A percentile compares a stretch with the other conserved stretches of the same genome.
Evolutionary conservation across 257 asterid genomes (phyloP).

Genomic region (Datura wrightii): DNA sequence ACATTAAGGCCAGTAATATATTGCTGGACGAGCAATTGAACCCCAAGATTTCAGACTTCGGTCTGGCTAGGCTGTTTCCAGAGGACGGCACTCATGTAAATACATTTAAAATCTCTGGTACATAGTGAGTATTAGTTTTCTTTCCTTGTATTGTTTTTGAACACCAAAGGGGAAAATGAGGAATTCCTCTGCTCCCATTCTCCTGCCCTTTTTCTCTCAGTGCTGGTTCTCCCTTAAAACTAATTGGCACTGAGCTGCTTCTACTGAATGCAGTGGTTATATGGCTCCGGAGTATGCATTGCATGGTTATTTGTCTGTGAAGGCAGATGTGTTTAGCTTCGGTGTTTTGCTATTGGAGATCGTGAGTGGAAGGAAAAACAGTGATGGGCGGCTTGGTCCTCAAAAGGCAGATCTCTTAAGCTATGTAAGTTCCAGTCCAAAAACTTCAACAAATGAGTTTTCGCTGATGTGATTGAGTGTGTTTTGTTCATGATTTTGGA

Average conservation of each 20-base stretch:
- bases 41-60: constrained; percentile 92
- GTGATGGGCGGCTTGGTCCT: constrained; percentile 52
- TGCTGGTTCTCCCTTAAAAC: not conserved
- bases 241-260: constrained; percentile 15
- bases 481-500: not conserved
- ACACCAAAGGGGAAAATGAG: not conserved
- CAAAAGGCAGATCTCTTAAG: constrained; percentile 71
- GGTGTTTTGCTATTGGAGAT: constrained; percentile 84
- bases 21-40: constrained; percentile 72
- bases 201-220: constrained; percentile 19
- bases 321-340: constrained; percentile 86
- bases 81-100: constrained; percentile 77
- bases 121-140: constrained; percentile 57
- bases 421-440: constrained; percentile 58
- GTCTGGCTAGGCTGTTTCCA: constrained; percentile 87
- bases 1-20: constrained; percentile 90
- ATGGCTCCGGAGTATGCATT: constrained; percentile 95
- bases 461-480: not conserved
- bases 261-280: constrained; percentile 68
- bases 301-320: constrained; percentile 78
- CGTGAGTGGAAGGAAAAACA: constrained; percentile 80
- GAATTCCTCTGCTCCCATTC: not conserved
- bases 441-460: not conserved
- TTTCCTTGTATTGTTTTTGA: constrained; percentile 22
- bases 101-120: constrained; percentile 78